phyloP scores from a whole-genome alignment of 305 asterid species.

The Ilex paraguariensis region DNA sequence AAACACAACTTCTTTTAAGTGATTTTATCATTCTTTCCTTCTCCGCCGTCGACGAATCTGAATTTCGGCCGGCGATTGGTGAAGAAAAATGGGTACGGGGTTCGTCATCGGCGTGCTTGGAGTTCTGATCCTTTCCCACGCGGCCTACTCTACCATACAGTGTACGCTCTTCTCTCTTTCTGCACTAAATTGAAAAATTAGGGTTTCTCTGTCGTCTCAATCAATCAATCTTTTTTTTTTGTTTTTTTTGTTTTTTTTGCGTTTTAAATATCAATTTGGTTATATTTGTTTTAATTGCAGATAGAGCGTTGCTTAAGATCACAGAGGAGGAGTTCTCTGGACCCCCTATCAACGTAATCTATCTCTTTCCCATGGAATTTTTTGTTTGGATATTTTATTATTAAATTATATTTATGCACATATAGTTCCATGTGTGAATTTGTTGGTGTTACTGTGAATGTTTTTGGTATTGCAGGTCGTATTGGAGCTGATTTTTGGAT shows the following conservation, averaged over 20 bases:
- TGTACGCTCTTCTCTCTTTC: slow-evolving; percentile 25
- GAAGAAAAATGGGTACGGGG: slow-evolving; percentile 44
- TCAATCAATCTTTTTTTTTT: too few species aligned
- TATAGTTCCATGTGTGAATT: not conserved
- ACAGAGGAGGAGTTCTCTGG: slow-evolving; percentile 79
- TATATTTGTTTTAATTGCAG: slow-evolving; percentile 24
- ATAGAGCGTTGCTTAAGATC: slow-evolving; percentile 76
- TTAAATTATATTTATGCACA: too few species aligned
- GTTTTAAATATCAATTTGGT: not conserved
- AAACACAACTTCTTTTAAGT: too few species aligned
- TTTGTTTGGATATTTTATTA: too few species aligned
- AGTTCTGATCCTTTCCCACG: slow-evolving; percentile 62
- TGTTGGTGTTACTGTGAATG: slow-evolving; percentile 9
- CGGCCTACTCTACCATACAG: slow-evolving; percentile 78
- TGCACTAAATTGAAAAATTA: not conserved
- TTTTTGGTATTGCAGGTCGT: slow-evolving; percentile 58
- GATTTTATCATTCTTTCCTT: not conserved
- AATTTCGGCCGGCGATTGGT: slow-evolving; percentile 14
- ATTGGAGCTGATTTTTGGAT: slow-evolving; percentile 51
- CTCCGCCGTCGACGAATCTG: slow-evolving; percentile 10
- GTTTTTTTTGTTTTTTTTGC: too few species aligned
- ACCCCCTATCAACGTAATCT: slow-evolving; percentile 50
- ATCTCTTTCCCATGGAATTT: not conserved
- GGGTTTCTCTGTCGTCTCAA: not conserved
- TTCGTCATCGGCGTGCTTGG: slow-evolving; percentile 61